Base-by-base conservation (phyloP, 2,329 filamentous ascomycete genomes). In the Cladosporium cucumerinum region DNA sequence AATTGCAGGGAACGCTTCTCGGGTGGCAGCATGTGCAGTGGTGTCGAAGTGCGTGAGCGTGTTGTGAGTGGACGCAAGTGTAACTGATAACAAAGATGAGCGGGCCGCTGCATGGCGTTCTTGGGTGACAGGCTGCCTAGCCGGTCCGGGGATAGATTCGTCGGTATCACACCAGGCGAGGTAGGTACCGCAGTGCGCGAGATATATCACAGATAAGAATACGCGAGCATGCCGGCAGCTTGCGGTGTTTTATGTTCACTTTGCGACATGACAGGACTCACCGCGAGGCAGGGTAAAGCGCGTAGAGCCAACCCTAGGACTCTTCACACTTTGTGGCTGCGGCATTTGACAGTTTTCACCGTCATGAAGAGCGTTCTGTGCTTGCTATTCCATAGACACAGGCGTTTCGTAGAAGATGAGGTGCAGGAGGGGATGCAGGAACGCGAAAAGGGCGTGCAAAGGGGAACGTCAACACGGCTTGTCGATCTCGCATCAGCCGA, bases 41-140 rank as follows among this genome's bases (percentile, higher is more conserved):
- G 48, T n/a, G 23, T 54, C n/a, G 30, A 52, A 28, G 59, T 28
- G 28, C 26, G 48, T 26, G 18, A 18, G 32, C 18, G 59, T 28
- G 59, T 54, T 55, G 48, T 62, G 59, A 62, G 59, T 62, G 59
- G 59, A 43, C 32, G 49, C 48, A 11, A 23, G 25, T 54, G 49
- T 36, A 34, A 39, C 59, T 62, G 59, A 62, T 62, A 62, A 62
- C 48, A 54, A 23, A 62, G 25, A 32, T 62, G 30, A 51, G 48
- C 59, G 59, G 59, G 32, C 59, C 59, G 59, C 48, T 62, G 59
- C 48, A 55, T 62, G 49, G 59, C 59, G 48, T 62, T 55, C 58
- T 60, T 51, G 57, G 57, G 46, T 61, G 58, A 39, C 59, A 62
- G 59, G 48, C 21, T 28, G 30, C 48, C 49, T 36, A 62, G 30